Conservation (phyloP, 495 filamentous ascomycete species). For the Cenococcum geophilum region DNA sequence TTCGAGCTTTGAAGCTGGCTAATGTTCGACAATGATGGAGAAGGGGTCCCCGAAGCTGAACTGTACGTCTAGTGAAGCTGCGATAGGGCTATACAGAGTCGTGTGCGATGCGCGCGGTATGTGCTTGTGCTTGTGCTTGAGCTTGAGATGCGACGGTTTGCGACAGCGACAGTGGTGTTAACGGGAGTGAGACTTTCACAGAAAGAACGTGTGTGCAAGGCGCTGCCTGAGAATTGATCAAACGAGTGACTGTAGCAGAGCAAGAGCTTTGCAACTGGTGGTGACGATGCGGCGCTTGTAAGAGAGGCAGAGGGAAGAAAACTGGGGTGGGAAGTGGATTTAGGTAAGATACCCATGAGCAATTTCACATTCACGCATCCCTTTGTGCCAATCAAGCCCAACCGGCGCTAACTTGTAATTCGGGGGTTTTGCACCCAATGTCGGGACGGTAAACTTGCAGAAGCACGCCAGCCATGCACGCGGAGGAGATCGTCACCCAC, state of each 20-base stretch:
- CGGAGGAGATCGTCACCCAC: background rate
- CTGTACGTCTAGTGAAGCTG: background rate
- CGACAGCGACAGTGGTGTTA: background rate
- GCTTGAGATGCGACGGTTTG: background rate
- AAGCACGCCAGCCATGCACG: background rate
- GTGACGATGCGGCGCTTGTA: background rate
- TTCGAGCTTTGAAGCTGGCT: background rate
- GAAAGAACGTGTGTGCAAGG: slow-evolving; percentile 24
- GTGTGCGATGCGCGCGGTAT: slow-evolving; percentile 5
- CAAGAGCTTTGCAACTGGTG: background rate
- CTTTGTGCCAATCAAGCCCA: background rate
- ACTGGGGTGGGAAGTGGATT: background rate
- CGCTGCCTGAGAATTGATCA: slow-evolving; percentile 16
- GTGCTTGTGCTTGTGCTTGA: background rate
- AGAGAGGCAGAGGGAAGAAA: background rate
- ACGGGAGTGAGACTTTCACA: background rate
- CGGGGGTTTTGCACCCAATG: no score
- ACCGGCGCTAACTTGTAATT: background rate
- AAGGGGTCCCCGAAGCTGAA: slow-evolving; percentile 7
- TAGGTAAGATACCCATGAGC: background rate
- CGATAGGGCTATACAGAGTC: background rate
- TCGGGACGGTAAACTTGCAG: background rate
- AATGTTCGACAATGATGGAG: background rate
- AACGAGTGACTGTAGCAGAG: slow-evolving; percentile 2
- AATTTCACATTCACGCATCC: background rate